Evolutionary conservation across 805 yeast species (phyloP).

Genomic region (Geotrichum ghanense): DNA sequence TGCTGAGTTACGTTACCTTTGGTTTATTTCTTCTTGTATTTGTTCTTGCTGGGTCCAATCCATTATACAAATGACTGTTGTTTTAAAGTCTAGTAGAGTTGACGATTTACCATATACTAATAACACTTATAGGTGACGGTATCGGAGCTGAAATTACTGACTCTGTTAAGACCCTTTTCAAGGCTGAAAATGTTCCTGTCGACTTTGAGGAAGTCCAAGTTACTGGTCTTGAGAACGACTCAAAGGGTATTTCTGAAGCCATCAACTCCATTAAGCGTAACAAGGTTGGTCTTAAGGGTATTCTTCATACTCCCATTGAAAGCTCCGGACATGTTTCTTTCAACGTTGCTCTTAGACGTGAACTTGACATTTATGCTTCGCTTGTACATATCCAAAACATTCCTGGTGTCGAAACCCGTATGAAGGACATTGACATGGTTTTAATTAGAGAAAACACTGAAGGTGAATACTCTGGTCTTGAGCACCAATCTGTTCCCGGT

Average conservation of each 20-base stretch:
- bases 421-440: conserved; percentile 82
- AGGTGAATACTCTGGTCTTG: conserved; percentile 98
- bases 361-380: conserved; percentile 90
- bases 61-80: too few species aligned
- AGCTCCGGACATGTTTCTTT: conserved; percentile 71
- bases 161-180: conserved; percentile 83
- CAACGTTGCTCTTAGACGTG: conserved; percentile 94
- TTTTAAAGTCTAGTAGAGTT: too few species aligned
- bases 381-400: conserved; percentile 87
- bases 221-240: conserved; percentile 49
- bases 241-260: conserved; percentile 66
- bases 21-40: too few species aligned
- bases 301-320: conserved; percentile 80
- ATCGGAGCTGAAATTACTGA: conserved; percentile 92
- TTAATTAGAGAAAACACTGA: conserved; percentile 98
- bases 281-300: conserved; percentile 94
- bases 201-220: conserved; percentile 71
- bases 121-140: conserved; percentile 68
- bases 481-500: conserved; percentile 95
- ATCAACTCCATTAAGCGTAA: conserved; percentile 87
- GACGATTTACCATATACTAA: too few species aligned
- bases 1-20: too few species aligned
- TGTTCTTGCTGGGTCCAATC: too few species aligned
- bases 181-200: conserved; percentile 78
- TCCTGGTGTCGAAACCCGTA: conserved; percentile 87